Evolutionary conservation across 1,139 yeast genomes (phyloP).

Genomic region (Geotrichum armillariae): DNA sequence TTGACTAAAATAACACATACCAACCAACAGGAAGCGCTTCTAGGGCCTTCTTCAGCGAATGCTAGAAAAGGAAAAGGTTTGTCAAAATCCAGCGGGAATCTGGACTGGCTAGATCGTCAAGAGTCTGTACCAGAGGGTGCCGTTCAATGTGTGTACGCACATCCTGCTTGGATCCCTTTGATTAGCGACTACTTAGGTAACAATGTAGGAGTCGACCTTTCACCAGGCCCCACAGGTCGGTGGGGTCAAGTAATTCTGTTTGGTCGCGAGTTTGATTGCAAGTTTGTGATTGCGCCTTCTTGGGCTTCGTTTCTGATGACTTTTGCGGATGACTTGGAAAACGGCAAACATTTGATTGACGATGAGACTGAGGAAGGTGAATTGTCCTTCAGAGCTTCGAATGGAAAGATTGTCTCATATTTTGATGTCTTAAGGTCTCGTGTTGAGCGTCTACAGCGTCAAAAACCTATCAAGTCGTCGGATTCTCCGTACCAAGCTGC

Average conservation of each 20-base stretch:
- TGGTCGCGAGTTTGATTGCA: constrained; percentile 87
- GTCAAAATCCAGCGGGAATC: constrained; percentile 19
- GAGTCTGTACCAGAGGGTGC: constrained; percentile 72
- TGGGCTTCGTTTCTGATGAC: constrained; percentile 83
- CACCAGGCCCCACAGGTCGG: constrained; percentile 74
- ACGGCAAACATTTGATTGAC: constrained; percentile 68
- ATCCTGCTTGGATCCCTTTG: constrained; percentile 87
- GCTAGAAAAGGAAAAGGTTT: not conserved
- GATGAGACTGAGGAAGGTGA: constrained; percentile 65
- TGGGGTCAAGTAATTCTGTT: constrained; percentile 85
- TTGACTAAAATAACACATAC: constrained; percentile 25
- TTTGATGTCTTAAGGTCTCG: constrained; percentile 60
- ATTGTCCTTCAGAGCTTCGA: constrained; percentile 60
- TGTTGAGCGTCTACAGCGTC: constrained; percentile 36
- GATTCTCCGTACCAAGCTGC: constrained; percentile 5
- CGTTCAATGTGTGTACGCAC: constrained; percentile 73
- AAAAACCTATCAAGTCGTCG: constrained; percentile 8
- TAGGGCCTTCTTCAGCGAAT: constrained; percentile 22
- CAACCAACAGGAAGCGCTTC: constrained; percentile 23
- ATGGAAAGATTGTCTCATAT: constrained; percentile 51
- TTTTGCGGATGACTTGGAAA: constrained; percentile 82
- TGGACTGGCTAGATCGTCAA: constrained; percentile 48
- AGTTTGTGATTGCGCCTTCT: constrained; percentile 72
- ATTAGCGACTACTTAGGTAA: constrained; percentile 88
- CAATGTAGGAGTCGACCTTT: constrained; percentile 83